These are phyloP conservation scores for Lasiosphaeria ovina DNA, from an alignment of 495 filamentous ascomycete species.

Conservation along the genomic window DNA sequence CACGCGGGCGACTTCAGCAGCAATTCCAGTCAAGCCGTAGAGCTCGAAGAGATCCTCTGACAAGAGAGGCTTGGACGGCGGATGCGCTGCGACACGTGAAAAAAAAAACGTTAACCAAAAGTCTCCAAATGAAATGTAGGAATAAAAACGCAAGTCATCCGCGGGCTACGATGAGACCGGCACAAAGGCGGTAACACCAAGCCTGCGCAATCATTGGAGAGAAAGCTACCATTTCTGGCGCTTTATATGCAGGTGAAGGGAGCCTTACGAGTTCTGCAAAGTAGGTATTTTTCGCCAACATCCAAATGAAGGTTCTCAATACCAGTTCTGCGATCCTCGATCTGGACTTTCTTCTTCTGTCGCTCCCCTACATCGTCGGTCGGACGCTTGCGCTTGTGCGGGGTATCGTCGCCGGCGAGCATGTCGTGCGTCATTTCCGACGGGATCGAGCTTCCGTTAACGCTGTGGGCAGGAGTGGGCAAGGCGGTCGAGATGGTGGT, in stretches of 20 bases:
- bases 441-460: conserved; percentile 51
- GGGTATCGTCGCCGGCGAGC: conserved; percentile 41
- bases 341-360: conserved; percentile 55
- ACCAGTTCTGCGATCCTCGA: conserved; percentile 52
- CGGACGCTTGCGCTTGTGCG: conserved; percentile 55
- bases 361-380: conserved; percentile 46
- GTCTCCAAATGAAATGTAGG: conserved; percentile 22
- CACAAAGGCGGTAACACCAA: not conserved
- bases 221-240: conserved; percentile 2
- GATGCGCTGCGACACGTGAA: conserved; percentile 40
- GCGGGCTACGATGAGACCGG: not conserved
- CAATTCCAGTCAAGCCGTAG: conserved; percentile 48
- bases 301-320: conserved; percentile 56
- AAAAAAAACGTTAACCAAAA: conserved; percentile 51
- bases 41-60: conserved; percentile 53
- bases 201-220: not conserved
- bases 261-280: conserved; percentile 62
- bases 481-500: conserved; percentile 44
- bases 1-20: conserved; percentile 51
- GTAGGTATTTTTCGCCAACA: conserved; percentile 57
- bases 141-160: not conserved
- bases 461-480: conserved; percentile 56
- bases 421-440: conserved; percentile 42
- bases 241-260: conserved; percentile 35
- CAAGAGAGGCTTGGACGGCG: conserved; percentile 34